These are phyloP conservation scores for Fusarium albidum DNA, from an alignment of 2,329 filamentous ascomycete genomes.

Conservation along the genomic window DNA sequence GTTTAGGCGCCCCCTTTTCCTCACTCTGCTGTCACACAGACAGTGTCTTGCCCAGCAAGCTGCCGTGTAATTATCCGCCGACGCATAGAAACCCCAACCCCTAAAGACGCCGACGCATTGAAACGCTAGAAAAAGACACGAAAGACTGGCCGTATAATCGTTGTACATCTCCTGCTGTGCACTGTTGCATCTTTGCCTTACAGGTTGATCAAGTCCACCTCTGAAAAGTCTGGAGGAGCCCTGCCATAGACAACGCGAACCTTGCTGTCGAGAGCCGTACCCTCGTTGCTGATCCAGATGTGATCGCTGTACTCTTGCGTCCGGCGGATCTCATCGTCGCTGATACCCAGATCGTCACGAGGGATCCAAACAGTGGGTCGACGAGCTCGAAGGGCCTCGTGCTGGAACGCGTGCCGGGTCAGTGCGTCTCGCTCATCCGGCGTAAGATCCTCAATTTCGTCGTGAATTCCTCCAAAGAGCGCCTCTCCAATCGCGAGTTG, in stretches of 20 bases:
- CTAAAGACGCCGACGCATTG: constrained; percentile 19
- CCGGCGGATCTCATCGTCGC: constrained; percentile 86
- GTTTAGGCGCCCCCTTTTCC: constrained; percentile 12
- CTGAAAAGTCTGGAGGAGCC: constrained; percentile 88
- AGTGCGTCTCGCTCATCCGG: constrained; percentile 88
- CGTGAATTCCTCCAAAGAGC: constrained; percentile 85
- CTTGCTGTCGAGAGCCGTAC: constrained; percentile 85
- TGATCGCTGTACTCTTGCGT: constrained; percentile 79
- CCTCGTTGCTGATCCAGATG: constrained; percentile 95
- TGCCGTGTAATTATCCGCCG: constrained; percentile 10
- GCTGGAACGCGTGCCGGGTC: constrained; percentile 88
- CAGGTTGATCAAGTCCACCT: constrained; percentile 84
- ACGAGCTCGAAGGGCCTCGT: constrained; percentile 83
- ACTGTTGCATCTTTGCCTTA: constrained; percentile 46
- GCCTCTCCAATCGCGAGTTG: constrained; percentile 80
- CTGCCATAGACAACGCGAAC: constrained; percentile 83
- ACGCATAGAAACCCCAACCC: constrained; percentile 1
- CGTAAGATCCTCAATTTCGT: constrained; percentile 93
- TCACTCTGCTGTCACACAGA: background rate
- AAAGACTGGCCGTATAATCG: constrained; percentile 1
- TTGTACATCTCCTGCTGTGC: background rate
- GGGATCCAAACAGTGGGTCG: constrained; percentile 95
- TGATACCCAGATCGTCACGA: constrained; percentile 86
- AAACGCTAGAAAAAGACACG: constrained; percentile 6
- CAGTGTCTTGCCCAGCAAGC: constrained; percentile 33